Evolutionary conservation across 805 yeast genomes (phyloP).

Genomic region (Ogataea dorogensis): DNA sequence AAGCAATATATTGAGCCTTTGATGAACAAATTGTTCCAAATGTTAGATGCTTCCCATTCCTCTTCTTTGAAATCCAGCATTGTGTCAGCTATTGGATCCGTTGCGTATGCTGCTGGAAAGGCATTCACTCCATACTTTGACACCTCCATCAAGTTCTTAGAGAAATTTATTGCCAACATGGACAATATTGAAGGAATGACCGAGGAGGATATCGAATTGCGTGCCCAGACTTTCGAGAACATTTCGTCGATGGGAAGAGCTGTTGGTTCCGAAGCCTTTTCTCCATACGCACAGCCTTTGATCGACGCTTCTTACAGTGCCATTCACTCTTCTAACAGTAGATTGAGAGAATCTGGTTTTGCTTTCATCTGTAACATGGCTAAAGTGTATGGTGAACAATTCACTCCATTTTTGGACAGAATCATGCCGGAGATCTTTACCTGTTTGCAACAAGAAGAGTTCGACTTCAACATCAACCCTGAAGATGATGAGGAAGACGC

Average conservation of each 20-base stretch:
- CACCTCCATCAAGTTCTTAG: constrained; percentile 74
- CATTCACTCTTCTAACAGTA: constrained; percentile 70
- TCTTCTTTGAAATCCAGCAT: constrained; percentile 76
- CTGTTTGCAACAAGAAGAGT: constrained; percentile 85
- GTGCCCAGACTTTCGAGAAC: constrained; percentile 91
- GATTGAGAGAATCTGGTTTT: constrained; percentile 93
- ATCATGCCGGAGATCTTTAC: constrained; percentile 81
- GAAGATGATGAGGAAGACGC: constrained; percentile 51
- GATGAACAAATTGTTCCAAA: constrained; percentile 82
- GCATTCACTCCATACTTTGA: constrained; percentile 83
- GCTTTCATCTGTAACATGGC: constrained; percentile 93
- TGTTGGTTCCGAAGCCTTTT: constrained; percentile 87
- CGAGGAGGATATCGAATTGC: constrained; percentile 86
- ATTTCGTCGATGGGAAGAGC: constrained; percentile 95
- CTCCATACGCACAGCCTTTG: constrained; percentile 81
- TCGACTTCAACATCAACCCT: constrained; percentile 58
- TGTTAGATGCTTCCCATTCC: constrained; percentile 73
- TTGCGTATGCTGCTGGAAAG: constrained; percentile 93
- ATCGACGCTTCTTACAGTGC: constrained; percentile 84
- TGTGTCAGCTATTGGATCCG: constrained; percentile 95
- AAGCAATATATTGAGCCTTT: constrained; percentile 77
- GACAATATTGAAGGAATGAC: constrained; percentile 71
- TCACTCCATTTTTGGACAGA: constrained; percentile 78
- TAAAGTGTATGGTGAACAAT: constrained; percentile 88
- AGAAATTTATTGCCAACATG: constrained; percentile 70